A percentile compares a stretch with the other conserved stretches of the same genome.
Evolutionary conservation across 306 rosid species (phyloP).

Genomic region (Luffa acutangula): DNA sequence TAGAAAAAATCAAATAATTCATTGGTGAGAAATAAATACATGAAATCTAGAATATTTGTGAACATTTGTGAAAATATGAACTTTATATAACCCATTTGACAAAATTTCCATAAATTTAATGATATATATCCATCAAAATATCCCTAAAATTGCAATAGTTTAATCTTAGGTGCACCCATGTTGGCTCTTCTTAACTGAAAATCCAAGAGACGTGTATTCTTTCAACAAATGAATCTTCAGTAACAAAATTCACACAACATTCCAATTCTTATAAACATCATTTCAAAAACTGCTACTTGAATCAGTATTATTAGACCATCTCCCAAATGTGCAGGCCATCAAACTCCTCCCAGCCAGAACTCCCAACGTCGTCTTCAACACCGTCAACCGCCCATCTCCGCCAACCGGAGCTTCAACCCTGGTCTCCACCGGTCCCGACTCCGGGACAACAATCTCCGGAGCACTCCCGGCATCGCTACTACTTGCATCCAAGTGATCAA

Average conservation of each 20-base stretch:
- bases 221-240: no score
- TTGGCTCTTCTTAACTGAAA: no score
- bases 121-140: no score
- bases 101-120: no score
- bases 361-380: background rate
- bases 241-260: background rate
- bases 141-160: no score
- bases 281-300: background rate
- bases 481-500: conserved; percentile 33
- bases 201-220: no score
- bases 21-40: no score
- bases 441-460: background rate
- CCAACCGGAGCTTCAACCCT: background rate
- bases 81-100: no score
- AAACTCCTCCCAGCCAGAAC: background rate
- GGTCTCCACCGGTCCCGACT: background rate
- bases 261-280: background rate
- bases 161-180: no score
- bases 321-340: conserved; percentile 4
- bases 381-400: background rate
- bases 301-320: background rate
- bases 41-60: no score
- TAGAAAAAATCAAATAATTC: no score
- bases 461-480: conserved; percentile 15
- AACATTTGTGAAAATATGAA: no score